Conservation (phyloP, 1,284 basidiomycete genomes). For the Leucoagaricus sp. region DNA sequence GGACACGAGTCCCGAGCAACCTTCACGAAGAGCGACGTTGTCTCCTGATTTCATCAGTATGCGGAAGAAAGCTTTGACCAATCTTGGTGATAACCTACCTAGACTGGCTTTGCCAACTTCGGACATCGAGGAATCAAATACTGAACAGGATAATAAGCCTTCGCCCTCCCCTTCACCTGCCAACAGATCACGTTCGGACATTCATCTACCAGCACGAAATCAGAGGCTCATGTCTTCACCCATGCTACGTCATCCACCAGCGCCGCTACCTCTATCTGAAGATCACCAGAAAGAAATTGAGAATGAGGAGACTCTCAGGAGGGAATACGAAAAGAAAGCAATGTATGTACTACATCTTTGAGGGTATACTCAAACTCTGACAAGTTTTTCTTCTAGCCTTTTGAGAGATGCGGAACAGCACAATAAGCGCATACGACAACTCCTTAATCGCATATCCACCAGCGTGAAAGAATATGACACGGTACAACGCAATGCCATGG, state of each 20-base stretch:
- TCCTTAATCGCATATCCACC: slow-evolving; percentile 62
- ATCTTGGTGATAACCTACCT: background rate
- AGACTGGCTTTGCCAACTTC: slow-evolving; percentile 1
- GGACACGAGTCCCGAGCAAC: background rate
- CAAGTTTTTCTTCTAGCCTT: slow-evolving; percentile 41
- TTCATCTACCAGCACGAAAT: background rate
- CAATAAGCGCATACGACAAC: slow-evolving; percentile 64
- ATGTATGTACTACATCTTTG: slow-evolving; percentile 44
- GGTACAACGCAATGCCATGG: slow-evolving; percentile 51
- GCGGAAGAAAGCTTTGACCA: background rate
- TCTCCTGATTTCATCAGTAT: background rate
- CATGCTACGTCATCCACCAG: slow-evolving; percentile 1
- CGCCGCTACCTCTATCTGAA: background rate
- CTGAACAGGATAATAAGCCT: background rate
- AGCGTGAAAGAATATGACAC: slow-evolving; percentile 65
- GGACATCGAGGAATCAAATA: background rate
- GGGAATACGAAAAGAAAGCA: slow-evolving; percentile 60
- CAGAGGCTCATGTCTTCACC: slow-evolving; percentile 5
- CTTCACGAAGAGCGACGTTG: background rate
- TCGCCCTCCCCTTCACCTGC: background rate
- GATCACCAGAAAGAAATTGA: slow-evolving; percentile 1
- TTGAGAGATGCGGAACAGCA: slow-evolving; percentile 57
- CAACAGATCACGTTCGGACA: background rate
- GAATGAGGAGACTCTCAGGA: slow-evolving; percentile 49
- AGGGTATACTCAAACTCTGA: slow-evolving; percentile 6